phyloP scores from a whole-genome alignment of 1,139 yeast species.

The Nadsonia commutata region DNA sequence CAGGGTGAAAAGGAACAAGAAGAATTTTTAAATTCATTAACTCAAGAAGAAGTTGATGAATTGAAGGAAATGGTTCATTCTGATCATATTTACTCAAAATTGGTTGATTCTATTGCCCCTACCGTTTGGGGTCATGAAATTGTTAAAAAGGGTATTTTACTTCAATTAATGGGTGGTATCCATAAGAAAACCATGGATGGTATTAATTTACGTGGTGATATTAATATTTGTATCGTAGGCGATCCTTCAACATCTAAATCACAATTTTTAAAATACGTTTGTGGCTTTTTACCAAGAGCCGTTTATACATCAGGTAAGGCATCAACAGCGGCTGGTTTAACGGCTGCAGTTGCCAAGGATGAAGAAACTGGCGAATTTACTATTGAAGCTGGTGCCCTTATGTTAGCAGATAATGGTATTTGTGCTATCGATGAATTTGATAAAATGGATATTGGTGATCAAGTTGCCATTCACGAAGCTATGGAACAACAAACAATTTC shows the following conservation, averaged over 20 bases:
- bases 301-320: constrained; percentile 98
- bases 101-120: constrained; percentile 87
- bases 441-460: constrained; percentile 91
- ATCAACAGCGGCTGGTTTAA: constrained; percentile 95
- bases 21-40: constrained; percentile 60
- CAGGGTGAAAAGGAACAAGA: constrained; percentile 48
- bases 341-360: constrained; percentile 95
- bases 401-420: constrained; percentile 97
- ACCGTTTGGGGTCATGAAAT: constrained; percentile 95
- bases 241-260: constrained; percentile 98
- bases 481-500: constrained; percentile 99
- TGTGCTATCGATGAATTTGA: constrained; percentile 98
- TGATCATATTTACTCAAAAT: constrained; percentile 67
- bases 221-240: constrained; percentile 92
- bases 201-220: constrained; percentile 90
- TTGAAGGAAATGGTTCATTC: constrained; percentile 85
- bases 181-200: constrained; percentile 93
- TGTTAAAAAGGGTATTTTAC: constrained; percentile 77
- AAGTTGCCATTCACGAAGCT: constrained; percentile 98
- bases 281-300: constrained; percentile 84
- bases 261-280: constrained; percentile 86
- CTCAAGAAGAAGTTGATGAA: constrained; percentile 72
- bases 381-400: constrained; percentile 96
- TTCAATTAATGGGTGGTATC: constrained; percentile 90
- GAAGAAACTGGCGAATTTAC: constrained; percentile 97